Conservation (phyloP, 2,329 filamentous ascomycete species). For the Aspergillus melleus region DNA sequence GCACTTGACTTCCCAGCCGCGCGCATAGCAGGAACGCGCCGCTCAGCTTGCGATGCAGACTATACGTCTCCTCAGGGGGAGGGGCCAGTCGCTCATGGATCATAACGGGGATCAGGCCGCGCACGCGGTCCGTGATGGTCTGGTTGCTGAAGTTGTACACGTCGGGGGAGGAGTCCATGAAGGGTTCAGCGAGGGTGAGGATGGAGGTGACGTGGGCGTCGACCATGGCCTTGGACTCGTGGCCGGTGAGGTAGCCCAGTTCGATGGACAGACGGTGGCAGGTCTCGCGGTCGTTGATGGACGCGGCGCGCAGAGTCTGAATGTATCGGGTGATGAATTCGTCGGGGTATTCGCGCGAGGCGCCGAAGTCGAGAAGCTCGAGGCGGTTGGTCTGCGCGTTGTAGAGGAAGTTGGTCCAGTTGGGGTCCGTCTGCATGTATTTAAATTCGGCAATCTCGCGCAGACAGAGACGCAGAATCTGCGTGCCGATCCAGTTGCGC, state of each 20-base stretch:
- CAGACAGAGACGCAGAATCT: conserved; percentile 87
- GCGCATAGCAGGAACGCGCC: conserved; percentile 94
- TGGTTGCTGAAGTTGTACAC: conserved; percentile 92
- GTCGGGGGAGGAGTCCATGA: conserved; percentile 71
- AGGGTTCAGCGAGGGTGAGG: conserved; percentile 88
- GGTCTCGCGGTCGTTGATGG: conserved; percentile 63
- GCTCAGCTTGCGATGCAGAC: conserved; percentile 88
- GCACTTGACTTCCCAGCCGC: conserved; percentile 76
- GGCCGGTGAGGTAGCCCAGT: conserved; percentile 88
- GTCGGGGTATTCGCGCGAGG: conserved; percentile 79
- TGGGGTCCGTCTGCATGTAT: conserved; percentile 99
- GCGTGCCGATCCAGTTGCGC: conserved; percentile 92
- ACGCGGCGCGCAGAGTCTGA: conserved; percentile 75
- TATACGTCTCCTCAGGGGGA: conserved; percentile 97
- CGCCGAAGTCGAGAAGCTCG: conserved; percentile 93
- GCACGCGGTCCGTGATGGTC: conserved; percentile 93
- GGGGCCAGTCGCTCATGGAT: conserved; percentile 82
- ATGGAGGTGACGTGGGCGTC: conserved; percentile 88
- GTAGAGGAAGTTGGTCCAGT: conserved; percentile 99
- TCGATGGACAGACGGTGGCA: conserved; percentile 70
- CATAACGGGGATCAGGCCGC: conserved; percentile 88
- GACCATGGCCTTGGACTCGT: conserved; percentile 81
- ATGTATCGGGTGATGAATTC: conserved; percentile 80
- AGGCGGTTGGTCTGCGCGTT: conserved; percentile 71
- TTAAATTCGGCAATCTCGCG: conserved; percentile 91